Percentiles rank a stretch among this genome's conserved stretches.
Conservation (phyloP, 208 protist species). For the Angomonas deanei region DNA sequence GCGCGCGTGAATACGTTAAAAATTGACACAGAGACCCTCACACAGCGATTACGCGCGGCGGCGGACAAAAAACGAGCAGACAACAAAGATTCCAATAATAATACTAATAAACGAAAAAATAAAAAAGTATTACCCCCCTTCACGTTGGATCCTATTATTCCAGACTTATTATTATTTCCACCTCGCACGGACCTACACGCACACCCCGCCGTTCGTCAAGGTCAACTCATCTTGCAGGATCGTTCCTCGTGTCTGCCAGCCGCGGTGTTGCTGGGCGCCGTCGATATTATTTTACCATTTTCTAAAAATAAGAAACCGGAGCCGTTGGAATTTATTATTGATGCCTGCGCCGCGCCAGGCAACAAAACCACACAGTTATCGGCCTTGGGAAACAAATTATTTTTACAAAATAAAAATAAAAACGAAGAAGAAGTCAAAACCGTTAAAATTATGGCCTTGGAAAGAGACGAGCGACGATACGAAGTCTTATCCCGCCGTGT, state of each 20-base stretch:
- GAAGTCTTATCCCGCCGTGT: constrained; percentile 63
- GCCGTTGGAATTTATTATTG: constrained; percentile 80
- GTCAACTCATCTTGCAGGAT: constrained; percentile 87
- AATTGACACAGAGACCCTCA: constrained; percentile 55
- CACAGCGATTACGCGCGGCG: constrained; percentile 52
- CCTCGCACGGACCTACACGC: constrained; percentile 82
- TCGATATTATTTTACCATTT: constrained; percentile 33
- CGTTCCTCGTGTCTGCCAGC: constrained; percentile 88
- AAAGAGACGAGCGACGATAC: constrained; percentile 72
- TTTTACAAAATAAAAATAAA: neutral
- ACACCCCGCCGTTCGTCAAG: constrained; percentile 75
- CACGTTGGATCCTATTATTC: constrained; percentile 63
- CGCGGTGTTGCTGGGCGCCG: constrained; percentile 75
- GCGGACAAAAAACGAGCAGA: neutral
- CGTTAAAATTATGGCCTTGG: constrained; percentile 83
- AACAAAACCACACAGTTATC: constrained; percentile 91
- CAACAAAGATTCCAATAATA: neutral
- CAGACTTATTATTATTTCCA: constrained; percentile 79
- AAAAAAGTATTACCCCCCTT: constrained; percentile 50
- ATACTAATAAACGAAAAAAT: no score
- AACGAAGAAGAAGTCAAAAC: constrained; percentile 14
- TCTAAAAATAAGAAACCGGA: neutral
- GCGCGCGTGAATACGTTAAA: constrained; percentile 87
- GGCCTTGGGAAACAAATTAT: constrained; percentile 34
- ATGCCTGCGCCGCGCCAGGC: constrained; percentile 88